Percentiles rank a stretch among this genome's conserved stretches.
These are phyloP conservation scores for Trypanosoma mega DNA, from an alignment of 208 protist species.

Conservation along the genomic window DNA sequence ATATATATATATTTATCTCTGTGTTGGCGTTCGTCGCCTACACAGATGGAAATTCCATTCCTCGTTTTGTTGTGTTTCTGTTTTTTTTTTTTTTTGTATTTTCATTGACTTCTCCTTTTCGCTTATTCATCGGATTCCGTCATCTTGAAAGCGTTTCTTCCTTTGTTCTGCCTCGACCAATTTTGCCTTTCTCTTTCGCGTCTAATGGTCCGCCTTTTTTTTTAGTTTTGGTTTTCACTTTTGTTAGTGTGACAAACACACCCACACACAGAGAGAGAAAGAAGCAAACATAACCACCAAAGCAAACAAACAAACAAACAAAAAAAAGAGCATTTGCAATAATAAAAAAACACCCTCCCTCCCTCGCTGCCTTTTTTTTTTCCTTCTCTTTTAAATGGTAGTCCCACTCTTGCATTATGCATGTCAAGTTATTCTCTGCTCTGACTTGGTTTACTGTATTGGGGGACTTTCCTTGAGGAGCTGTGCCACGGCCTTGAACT, in stretches of 20 bases:
- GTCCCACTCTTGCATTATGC: too few relatives aligned
- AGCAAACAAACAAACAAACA: background rate
- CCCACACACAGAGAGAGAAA: background rate
- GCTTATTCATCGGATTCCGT: too few relatives aligned
- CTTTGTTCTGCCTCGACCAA: too few relatives aligned
- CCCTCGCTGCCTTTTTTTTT: slow-evolving; percentile 3
- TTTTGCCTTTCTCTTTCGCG: too few relatives aligned
- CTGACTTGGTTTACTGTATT: background rate
- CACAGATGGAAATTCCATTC: too few relatives aligned
- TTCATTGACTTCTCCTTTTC: background rate
- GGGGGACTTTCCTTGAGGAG: slow-evolving; percentile 10
- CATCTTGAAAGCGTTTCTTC: too few relatives aligned
- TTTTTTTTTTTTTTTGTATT: background rate
- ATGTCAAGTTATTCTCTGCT: too few relatives aligned
- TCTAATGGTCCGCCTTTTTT: too few relatives aligned
- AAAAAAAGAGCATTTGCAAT: background rate
- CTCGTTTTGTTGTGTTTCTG: background rate
- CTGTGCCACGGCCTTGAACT: slow-evolving; percentile 1
- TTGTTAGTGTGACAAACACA: background rate
- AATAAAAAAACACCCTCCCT: slow-evolving; percentile 3
- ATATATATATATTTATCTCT: too few relatives aligned
- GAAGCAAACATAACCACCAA: background rate
- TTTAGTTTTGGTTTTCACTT: slow-evolving; percentile 13
- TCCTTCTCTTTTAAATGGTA: slow-evolving; percentile 1
- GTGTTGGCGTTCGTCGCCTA: too few relatives aligned